Evolutionary conservation across 2,329 filamentous ascomycete genomes (phyloP), one percentile per base, ranked within the genome.

Genomic region (Aspergillus awamori): DNA sequence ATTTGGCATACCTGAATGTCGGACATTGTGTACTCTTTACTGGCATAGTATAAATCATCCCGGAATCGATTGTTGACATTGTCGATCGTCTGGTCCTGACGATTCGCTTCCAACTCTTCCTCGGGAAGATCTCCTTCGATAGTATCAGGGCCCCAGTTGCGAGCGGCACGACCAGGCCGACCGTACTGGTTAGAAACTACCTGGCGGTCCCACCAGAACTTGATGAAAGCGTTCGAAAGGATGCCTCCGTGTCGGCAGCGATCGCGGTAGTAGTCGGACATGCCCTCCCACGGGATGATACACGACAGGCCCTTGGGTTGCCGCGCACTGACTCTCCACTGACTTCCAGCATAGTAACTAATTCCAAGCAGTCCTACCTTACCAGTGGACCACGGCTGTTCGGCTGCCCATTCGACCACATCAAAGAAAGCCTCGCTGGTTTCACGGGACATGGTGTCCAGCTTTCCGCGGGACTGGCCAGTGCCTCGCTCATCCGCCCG

Each of bases 171-270:
- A 1, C 81, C 82, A 2, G 82, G 79, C 8, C 79, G 79, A 1
- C 89, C 89, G 62, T 91, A 91, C 71, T 92, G 89, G 67, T 90
- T 91, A 0, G 80, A 79, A 7, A 89, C 77, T 6, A 90, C 86
- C 69, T 89, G 87, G 0, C 86, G 80, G 67, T 89, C 82, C 87
- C 87, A 89, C 87, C 87, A 90, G 67, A 88, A 85, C 11, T 76
- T 69, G 66, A 89, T 88, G 66, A 87, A 87, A 0, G 69, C 71
- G 65, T 87, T 83, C 0, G 84, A 85, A 2, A 87, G 70, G 49
- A 89, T 88, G 0, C 86, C 86, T 0, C 86, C 86, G 60, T 89
- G 86, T 0, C 85, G 80, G 63, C 83, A 86, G 0, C 85, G 76
- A 62, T 88, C 86, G 1, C 83, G 77, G 63, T 84, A 85, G 64